phyloP scores from a whole-genome alignment of 768 basidiomycete genomes.

The Serendipita sp. region DNA sequence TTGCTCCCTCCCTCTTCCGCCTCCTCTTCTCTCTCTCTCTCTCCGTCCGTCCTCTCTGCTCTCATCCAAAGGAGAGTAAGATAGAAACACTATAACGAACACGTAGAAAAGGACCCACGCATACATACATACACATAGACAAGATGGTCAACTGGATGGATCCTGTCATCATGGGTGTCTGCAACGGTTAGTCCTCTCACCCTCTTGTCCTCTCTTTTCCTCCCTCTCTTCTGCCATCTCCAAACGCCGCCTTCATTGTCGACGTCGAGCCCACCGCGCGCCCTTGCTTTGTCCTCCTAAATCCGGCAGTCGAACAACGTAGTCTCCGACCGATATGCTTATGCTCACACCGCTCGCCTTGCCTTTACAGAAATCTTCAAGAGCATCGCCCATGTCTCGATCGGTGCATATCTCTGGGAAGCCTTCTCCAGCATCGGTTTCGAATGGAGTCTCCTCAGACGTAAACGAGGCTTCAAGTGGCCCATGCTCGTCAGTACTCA shows the following conservation, averaged over 20 bases:
- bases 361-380: conserved; percentile 32
- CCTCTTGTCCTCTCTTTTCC: background rate
- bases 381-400: conserved; percentile 43
- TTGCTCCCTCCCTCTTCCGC: background rate
- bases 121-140: background rate
- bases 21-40: no score
- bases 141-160: background rate
- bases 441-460: conserved; percentile 45
- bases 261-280: background rate
- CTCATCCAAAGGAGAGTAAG: background rate
- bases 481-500: conserved; percentile 35
- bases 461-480: conserved; percentile 47
- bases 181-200: background rate
- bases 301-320: background rate
- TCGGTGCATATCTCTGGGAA: conserved; percentile 56
- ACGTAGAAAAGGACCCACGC: background rate
- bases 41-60: background rate
- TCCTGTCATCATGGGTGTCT: background rate
- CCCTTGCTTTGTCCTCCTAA: background rate
- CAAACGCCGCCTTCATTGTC: background rate
- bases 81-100: background rate
- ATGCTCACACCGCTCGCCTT: background rate
- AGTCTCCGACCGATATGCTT: background rate
- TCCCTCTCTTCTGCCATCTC: background rate
- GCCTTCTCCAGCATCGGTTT: conserved; percentile 44